A percentile compares a stretch with the other conserved stretches of the same genome.
Evolutionary conservation across 192 early-diverging fungal genomes (phyloP).

Genomic region (Umbelopsis sp.): DNA sequence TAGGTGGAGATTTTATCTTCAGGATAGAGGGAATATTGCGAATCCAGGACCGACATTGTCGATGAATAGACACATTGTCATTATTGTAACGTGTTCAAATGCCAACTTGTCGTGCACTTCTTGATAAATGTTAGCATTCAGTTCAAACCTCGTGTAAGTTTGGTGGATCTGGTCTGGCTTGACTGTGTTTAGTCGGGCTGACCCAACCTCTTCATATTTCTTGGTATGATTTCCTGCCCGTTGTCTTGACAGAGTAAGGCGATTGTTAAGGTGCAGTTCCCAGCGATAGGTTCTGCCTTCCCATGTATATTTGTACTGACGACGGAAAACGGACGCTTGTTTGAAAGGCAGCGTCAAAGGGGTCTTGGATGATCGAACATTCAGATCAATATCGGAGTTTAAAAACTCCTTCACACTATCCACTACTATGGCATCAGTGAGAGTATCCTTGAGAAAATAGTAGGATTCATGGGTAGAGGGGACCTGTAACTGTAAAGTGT

Average conservation of each 20-base stretch:
- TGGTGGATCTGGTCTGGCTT: not conserved
- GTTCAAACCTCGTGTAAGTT: not conserved
- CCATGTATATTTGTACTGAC: not conserved
- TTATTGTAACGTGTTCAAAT: not conserved
- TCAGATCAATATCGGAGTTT: not conserved
- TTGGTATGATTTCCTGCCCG: not conserved
- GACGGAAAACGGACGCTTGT: not conserved
- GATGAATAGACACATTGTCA: conserved; percentile 4
- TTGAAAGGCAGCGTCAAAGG: not conserved
- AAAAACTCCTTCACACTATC: not conserved
- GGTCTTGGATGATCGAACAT: not conserved
- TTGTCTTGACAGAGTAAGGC: not conserved
- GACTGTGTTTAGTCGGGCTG: not conserved
- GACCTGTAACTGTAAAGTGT: conserved; percentile 3
- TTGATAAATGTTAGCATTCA: not conserved
- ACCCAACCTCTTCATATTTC: not conserved
- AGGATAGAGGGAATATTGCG: not conserved
- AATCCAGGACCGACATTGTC: not conserved
- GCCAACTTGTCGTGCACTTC: not conserved
- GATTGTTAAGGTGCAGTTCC: not conserved
- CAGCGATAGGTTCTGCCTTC: conserved; percentile 4
- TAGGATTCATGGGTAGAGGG: not conserved
- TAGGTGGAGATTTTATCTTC: not conserved
- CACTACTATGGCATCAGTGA: not conserved
- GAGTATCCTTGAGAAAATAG: not conserved